Conservation (phyloP, 768 basidiomycete genomes). For the Rhizopogon sp. region DNA sequence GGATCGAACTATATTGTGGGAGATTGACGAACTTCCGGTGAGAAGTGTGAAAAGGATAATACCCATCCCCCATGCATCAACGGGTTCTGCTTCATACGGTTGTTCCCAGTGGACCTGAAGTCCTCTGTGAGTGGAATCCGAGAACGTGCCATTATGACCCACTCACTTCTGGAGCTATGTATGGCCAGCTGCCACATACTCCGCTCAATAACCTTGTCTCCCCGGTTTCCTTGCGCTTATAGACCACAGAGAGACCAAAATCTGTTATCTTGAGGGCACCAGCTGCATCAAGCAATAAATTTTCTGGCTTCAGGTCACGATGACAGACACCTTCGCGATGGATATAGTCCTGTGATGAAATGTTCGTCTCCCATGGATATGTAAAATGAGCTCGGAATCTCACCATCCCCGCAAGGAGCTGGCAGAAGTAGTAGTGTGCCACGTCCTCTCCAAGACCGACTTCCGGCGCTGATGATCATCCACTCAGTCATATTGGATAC, state of each 20-base stretch:
- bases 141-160: constrained; percentile 10
- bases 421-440: constrained; percentile 86
- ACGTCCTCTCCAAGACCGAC: constrained; percentile 82
- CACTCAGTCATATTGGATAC: neutral
- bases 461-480: constrained; percentile 65
- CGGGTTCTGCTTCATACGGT: constrained; percentile 85
- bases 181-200: constrained; percentile 88
- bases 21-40: constrained; percentile 69
- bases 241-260: constrained; percentile 92
- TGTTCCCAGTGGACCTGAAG: constrained; percentile 56
- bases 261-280: constrained; percentile 92
- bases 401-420: constrained; percentile 82
- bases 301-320: constrained; percentile 96
- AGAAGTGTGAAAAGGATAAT: constrained; percentile 91
- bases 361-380: neutral
- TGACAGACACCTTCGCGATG: constrained; percentile 91
- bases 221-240: constrained; percentile 75
- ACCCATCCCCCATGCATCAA: constrained; percentile 95
- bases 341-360: constrained; percentile 60
- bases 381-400: constrained; percentile 16
- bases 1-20: neutral
- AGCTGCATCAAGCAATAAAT: constrained; percentile 77
- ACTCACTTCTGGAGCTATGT: constrained; percentile 95
- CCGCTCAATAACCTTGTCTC: constrained; percentile 74
- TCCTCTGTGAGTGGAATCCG: neutral